These are phyloP conservation scores for Schoenoplectus tabernaemontani DNA, from an alignment of 202 grass and related monocot genomes.

Conservation along the genomic window DNA sequence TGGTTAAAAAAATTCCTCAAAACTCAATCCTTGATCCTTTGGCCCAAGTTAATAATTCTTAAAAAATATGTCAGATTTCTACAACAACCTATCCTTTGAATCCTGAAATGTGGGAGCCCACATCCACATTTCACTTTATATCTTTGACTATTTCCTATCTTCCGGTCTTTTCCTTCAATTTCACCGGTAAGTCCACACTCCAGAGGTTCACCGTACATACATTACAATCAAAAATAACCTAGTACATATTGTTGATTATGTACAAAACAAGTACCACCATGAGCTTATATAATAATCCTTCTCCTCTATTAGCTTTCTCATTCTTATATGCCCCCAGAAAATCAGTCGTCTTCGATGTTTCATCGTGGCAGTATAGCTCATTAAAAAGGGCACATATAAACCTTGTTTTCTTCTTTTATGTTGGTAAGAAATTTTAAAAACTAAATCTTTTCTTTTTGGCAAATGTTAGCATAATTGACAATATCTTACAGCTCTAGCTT, in stretches of 20 bases:
- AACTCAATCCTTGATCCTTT: neutral
- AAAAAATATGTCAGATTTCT: neutral
- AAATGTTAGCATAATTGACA: neutral
- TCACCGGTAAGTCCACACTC: neutral
- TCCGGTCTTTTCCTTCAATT: neutral
- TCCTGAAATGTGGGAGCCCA: neutral
- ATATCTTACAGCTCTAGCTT: neutral
- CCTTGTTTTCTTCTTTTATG: neutral
- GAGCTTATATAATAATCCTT: neutral
- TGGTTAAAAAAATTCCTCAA: neutral
- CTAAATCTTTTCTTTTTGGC: neutral
- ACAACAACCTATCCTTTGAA: neutral
- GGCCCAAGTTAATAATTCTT: neutral
- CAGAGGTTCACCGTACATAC: neutral
- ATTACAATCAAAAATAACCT: neutral
- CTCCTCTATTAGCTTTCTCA: neutral
- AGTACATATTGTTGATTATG: neutral
- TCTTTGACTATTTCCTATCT: neutral
- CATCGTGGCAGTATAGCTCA: neutral
- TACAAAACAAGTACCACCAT: neutral
- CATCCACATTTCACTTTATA: neutral
- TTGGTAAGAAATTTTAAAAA: too few relatives aligned
- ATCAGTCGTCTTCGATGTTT: neutral
- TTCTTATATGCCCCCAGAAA: neutral
- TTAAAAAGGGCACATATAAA: neutral